Conservation (phyloP, 192 early-diverging fungal species). For the Borealophlyctis nickersoniae region DNA sequence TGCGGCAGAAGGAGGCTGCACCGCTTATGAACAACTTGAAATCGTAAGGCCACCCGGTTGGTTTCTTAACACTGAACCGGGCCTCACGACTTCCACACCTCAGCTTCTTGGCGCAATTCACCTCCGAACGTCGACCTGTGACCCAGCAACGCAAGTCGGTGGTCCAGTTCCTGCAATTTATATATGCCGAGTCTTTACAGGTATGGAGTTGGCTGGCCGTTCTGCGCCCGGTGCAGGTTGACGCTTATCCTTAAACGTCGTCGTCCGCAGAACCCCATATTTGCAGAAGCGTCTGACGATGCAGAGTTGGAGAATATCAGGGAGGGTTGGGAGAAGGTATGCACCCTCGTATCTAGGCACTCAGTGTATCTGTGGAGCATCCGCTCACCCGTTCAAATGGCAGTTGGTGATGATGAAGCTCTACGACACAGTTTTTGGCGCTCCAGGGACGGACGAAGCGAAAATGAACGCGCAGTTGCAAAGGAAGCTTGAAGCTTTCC, state of each 20-base stretch:
- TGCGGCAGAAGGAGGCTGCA: slow-evolving; percentile 32
- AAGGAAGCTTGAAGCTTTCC: slow-evolving; percentile 39
- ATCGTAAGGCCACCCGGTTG: too few relatives aligned
- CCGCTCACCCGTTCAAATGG: neutral
- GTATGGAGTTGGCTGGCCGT: neutral
- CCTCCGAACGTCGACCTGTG: slow-evolving; percentile 27
- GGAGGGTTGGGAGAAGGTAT: slow-evolving; percentile 57
- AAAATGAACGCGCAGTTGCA: slow-evolving; percentile 34
- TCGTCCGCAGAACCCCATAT: slow-evolving; percentile 29
- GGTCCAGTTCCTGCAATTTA: slow-evolving; percentile 35
- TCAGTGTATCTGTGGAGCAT: neutral
- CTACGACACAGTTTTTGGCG: slow-evolving; percentile 44
- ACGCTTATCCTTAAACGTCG: slow-evolving; percentile 3
- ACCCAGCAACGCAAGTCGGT: slow-evolving; percentile 43
- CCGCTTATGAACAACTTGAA: slow-evolving; percentile 35
- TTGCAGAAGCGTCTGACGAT: slow-evolving; percentile 29
- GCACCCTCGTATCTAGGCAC: neutral
- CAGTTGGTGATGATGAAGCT: slow-evolving; percentile 50
- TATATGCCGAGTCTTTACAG: slow-evolving; percentile 35
- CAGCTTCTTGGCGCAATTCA: slow-evolving; percentile 44
- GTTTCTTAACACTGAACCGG: slow-evolving; percentile 2
- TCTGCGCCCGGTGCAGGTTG: neutral
- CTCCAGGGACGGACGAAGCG: slow-evolving; percentile 40
- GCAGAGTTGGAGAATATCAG: slow-evolving; percentile 45
- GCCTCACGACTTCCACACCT: neutral